Evolutionary conservation across 2,329 filamentous ascomycete genomes (phyloP).

Genomic region (Aspergillus spinulosporus): DNA sequence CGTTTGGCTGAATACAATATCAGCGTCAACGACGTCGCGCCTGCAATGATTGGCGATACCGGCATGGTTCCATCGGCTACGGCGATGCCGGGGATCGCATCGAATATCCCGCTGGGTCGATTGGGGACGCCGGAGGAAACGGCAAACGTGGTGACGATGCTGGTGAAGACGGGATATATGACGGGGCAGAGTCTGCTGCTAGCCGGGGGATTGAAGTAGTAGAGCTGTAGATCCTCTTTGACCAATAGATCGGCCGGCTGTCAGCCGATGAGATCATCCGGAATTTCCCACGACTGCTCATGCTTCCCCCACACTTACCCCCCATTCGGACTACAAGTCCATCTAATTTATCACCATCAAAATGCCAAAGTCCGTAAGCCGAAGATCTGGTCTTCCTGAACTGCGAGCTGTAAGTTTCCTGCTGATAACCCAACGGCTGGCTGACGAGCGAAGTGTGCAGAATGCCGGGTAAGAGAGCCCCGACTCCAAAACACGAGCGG

Average conservation of each 20-base stretch:
- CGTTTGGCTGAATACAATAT: constrained; percentile 62
- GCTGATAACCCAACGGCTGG: background rate
- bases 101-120: constrained; percentile 60
- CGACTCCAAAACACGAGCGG: background rate
- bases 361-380: background rate
- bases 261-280: background rate
- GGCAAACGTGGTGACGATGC: constrained; percentile 62
- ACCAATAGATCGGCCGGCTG: background rate
- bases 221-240: background rate
- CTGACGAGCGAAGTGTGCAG: constrained; percentile 13
- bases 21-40: constrained; percentile 66
- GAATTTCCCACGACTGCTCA: background rate
- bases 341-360: background rate
- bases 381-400: background rate
- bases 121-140: constrained; percentile 61
- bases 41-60: constrained; percentile 67
- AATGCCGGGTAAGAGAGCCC: constrained; percentile 15
- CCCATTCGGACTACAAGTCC: background rate
- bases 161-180: constrained; percentile 60
- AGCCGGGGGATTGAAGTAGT: constrained; percentile 40
- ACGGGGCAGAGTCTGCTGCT: constrained; percentile 58
- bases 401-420: background rate
- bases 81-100: constrained; percentile 59
- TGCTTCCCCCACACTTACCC: background rate
- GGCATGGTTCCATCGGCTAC: constrained; percentile 63